Evolutionary conservation across 768 basidiomycete genomes (phyloP).

Genomic region (Tricholoma saponaceum): DNA sequence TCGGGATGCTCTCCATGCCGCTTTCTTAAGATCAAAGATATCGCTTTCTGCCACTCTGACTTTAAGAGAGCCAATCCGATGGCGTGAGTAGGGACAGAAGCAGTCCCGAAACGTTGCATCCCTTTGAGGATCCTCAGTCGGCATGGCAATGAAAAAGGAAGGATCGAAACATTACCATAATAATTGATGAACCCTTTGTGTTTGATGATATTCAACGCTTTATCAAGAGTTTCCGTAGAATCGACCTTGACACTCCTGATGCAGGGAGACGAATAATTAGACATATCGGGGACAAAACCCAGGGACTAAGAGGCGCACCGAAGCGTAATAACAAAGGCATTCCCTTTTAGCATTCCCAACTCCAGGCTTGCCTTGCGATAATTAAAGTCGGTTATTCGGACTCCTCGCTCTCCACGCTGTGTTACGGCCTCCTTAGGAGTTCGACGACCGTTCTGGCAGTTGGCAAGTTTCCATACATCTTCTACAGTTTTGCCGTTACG

Average conservation of each 20-base stretch:
- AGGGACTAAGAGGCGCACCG: conserved; percentile 45
- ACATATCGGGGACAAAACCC: neutral
- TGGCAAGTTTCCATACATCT: conserved; percentile 81
- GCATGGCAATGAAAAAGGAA: conserved; percentile 4
- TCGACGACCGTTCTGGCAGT: conserved; percentile 58
- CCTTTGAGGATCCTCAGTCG: conserved; percentile 34
- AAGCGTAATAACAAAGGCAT: conserved; percentile 91
- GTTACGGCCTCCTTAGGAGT: conserved; percentile 53
- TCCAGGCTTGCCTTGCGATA: conserved; percentile 83
- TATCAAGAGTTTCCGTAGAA: conserved; percentile 66
- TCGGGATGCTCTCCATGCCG: conserved; percentile 93
- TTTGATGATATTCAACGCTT: conserved; percentile 74
- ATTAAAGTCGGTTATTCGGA: conserved; percentile 82
- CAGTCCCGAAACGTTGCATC: conserved; percentile 99
- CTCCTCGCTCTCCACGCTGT: conserved; percentile 83
- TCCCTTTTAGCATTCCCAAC: conserved; percentile 95
- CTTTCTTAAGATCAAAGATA: conserved; percentile 74
- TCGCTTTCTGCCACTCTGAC: conserved; percentile 87
- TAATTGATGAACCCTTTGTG: conserved; percentile 94
- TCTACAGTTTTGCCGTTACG: conserved; percentile 75
- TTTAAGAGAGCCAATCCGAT: conserved; percentile 89
- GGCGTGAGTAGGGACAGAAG: conserved; percentile 90
- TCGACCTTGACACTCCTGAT: conserved; percentile 81
- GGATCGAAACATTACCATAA: conserved; percentile 56
- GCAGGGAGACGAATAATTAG: neutral